Percentiles rank a stretch among this genome's conserved stretches.
phyloP scores from a whole-genome alignment of 805 yeast genomes.

The Ogataea populi-albae region DNA sequence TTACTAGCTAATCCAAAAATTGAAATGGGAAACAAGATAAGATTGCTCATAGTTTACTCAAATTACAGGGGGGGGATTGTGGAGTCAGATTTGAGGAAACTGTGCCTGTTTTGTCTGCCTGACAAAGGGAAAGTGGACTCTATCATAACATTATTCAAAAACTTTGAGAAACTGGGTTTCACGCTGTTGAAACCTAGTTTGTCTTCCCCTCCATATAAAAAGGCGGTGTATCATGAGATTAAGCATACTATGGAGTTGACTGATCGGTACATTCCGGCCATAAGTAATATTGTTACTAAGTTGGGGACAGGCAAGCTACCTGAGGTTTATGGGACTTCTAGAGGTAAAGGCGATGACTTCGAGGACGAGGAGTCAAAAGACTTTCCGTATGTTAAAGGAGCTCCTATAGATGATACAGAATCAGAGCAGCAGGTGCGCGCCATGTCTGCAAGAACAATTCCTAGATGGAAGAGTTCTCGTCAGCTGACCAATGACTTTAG shows the following conservation, averaged over 20 bases:
- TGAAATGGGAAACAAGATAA: slow-evolving; percentile 63
- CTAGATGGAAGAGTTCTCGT: slow-evolving; percentile 31
- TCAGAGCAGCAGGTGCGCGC: slow-evolving; percentile 7
- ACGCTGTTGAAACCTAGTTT: slow-evolving; percentile 37
- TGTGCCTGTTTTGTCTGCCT: slow-evolving; percentile 51
- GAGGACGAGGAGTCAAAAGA: slow-evolving; percentile 50
- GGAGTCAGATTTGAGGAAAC: slow-evolving; percentile 66
- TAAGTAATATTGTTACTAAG: slow-evolving; percentile 26
- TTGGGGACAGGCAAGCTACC: slow-evolving; percentile 28
- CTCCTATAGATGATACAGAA: slow-evolving; percentile 27
- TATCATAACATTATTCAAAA: slow-evolving; percentile 52
- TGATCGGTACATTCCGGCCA: slow-evolving; percentile 27
- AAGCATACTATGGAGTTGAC: slow-evolving; percentile 23
- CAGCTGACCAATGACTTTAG: slow-evolving; percentile 18
- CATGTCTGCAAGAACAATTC: slow-evolving; percentile 25
- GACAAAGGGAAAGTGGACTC: slow-evolving; percentile 28
- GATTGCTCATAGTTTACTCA: slow-evolving; percentile 73
- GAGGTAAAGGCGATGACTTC: slow-evolving; percentile 9
- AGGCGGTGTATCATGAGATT: slow-evolving; percentile 53
- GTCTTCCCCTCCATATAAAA: slow-evolving; percentile 43
- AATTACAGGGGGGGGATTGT: slow-evolving; percentile 79
- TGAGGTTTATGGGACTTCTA: slow-evolving; percentile 21
- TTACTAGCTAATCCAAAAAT: slow-evolving; percentile 49
- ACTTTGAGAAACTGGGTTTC: slow-evolving; percentile 45
- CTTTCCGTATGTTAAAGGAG: slow-evolving; percentile 44